Base-by-base conservation (phyloP, 192 early-diverging fungal genomes). In the Rhizophagus sp. region DNA sequence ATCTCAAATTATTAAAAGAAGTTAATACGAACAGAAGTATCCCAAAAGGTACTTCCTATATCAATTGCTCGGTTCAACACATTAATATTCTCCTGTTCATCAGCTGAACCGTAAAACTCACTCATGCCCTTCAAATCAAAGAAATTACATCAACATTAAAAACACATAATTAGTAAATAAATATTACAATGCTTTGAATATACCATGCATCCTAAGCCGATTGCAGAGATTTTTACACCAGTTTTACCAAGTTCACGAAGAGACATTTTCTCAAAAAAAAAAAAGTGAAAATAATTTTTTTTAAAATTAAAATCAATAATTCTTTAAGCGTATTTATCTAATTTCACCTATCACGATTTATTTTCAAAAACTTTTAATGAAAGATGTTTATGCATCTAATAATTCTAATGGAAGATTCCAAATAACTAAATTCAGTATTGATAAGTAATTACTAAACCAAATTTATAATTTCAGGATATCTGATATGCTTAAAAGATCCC, bases 41-140 rank as follows among this genome's bases (percentile, higher is more conserved):
- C 90, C 90, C 88, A 90, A 79, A 85, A 80, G 1, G 79, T 86
- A 75, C 83, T 87, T 47, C 89, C 89, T 27, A 88, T 75, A 68
- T 89, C 88, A 79, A 86, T 85, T 1, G 88, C 81, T 22, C 84
- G 80, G 75, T 88, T 84, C 27, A 30, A 30, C 27, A 30, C 27
- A 30, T 30, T 30, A 30, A 30, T 22, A 9, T 87, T 85, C 36
- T 88, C 75, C 0, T 73, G 52, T 22, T 86, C 83, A 57, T 84
- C 81, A 22, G 65, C 52, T 39, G 70, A 12, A 1, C 84, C 84
- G 52, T 90, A 91, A 36, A 79, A 69, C 13, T 39, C 71, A 6
- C 80, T 81, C 84, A 90, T 78, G 9, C 83, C 39, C 69, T 71
- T 30, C 27, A 30, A 1, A 39, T 39, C 39, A 5, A 39, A 12